Base-by-base conservation (phyloP, 2,329 filamentous ascomycete species). In the Trichoderma aggressivum region DNA sequence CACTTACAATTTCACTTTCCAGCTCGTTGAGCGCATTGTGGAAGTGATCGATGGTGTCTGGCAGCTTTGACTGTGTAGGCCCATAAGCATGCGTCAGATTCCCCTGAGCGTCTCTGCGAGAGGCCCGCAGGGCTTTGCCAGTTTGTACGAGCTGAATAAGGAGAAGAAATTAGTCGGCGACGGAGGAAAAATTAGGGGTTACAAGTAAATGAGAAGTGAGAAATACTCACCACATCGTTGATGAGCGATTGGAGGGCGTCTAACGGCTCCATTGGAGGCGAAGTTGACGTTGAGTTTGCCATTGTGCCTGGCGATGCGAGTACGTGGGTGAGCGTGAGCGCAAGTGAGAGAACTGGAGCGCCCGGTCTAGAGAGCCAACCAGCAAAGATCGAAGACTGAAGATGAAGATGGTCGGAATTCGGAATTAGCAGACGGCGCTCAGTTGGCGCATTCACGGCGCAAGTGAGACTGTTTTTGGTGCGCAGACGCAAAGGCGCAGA, bases 1-100 rank as follows among this genome's bases (percentile, higher is more conserved):
- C 7, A 71, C 84, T 78, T 80, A 89, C 88, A 76, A 90, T 88
- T 30, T 89, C 86, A 71, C 78, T 79, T 75, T 90, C 88, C 6
- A 90, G 75, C 7, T 87, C 85, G 73, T 89, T 86, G 3, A 90
- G 79, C 8, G 86, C 85, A 70, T 79, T 79, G 71, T 90, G 87
- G 75, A 87, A 88, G 7, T 78, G 77, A 47, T 79, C 79, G 70
- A 86, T 82, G n/a, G 82, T 82, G 55, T 86, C 84, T 36, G 82
- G 79, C 69, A 87, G 78, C 74, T 84, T 86, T 58, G 80, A 77
- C 67, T 82, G 82, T 76, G 75, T 78, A 50, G 75, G 77, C 73
- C 77, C 77, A 36, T 79, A 78, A 18, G 76, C 76, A 18, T 77
- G 79, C 18, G 76, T 75, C 18, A 81, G 72, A 56, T 81, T 81